A percentile compares a stretch with the other conserved stretches of the same genome.
Conservation (phyloP, 2,329 filamentous ascomycete genomes). For the Fusarium heterosporum region DNA sequence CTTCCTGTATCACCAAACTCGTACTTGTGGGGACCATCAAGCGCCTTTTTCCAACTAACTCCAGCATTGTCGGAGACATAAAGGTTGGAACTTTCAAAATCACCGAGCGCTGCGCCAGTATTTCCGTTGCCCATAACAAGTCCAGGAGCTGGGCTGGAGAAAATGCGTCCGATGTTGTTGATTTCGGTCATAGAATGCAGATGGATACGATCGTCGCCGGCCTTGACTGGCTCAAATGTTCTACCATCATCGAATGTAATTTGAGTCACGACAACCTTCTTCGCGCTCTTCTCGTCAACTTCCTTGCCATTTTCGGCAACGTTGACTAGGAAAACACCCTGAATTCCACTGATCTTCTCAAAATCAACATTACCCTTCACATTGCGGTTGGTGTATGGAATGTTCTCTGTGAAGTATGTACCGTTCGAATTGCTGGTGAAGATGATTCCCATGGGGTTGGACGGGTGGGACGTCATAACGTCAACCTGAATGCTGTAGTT, state of each 20-base stretch:
- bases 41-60: constrained; percentile 80
- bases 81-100: constrained; percentile 79
- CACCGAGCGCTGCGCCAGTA: constrained; percentile 77
- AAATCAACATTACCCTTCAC: constrained; percentile 85
- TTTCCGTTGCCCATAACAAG: constrained; percentile 96
- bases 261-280: constrained; percentile 78
- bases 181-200: constrained; percentile 92
- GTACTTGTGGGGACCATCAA: constrained; percentile 90
- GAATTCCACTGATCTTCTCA: constrained; percentile 90
- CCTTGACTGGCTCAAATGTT: constrained; percentile 80
- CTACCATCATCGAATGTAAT: constrained; percentile 97
- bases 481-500: constrained; percentile 98
- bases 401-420: constrained; percentile 92
- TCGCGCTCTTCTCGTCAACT: constrained; percentile 65
- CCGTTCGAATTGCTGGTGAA: constrained; percentile 98
- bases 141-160: constrained; percentile 92
- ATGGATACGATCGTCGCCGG: constrained; percentile 77
- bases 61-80: constrained; percentile 94
- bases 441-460: constrained; percentile 82
- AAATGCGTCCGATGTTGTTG: constrained; percentile 85
- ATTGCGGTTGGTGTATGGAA: constrained; percentile 92
- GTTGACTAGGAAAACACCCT: constrained; percentile 93
- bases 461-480: constrained; percentile 77
- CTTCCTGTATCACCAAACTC: constrained; percentile 96
- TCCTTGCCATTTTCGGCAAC: constrained; percentile 87